A percentile compares a stretch with the other conserved stretches of the same genome.
These are phyloP conservation scores for Pseudogymnoascus sp. DNA, from an alignment of 2,329 filamentous ascomycete genomes.

Conservation along the genomic window DNA sequence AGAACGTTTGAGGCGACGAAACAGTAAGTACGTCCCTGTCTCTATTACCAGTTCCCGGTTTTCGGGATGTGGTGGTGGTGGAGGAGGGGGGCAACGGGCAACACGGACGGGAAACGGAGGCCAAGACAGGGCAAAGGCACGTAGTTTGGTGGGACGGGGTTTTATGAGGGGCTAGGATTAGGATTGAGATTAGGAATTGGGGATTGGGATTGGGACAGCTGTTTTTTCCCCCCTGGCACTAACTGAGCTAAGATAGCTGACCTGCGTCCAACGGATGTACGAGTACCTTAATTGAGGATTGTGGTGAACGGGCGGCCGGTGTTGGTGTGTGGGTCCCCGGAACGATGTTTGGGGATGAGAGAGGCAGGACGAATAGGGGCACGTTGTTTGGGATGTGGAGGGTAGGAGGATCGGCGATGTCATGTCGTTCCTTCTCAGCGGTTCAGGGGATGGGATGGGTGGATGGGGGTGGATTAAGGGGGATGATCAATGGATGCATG, in stretches of 20 bases:
- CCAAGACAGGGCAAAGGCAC: not conserved
- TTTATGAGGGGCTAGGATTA: not conserved
- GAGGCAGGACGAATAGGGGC: not conserved
- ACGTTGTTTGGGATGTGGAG: slow-evolving; percentile 4
- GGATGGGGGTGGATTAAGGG: not conserved
- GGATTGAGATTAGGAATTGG: not conserved
- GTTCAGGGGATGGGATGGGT: not conserved
- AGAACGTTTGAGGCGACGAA: too few relatives aligned
- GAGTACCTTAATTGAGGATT: not conserved
- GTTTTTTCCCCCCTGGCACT: not conserved
- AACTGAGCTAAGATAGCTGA: slow-evolving; percentile 1
- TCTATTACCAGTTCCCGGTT: not conserved
- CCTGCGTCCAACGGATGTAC: not conserved
- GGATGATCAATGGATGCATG: not conserved
- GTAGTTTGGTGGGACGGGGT: not conserved
- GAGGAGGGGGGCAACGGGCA: not conserved
- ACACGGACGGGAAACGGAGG: not conserved
- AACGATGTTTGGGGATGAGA: not conserved
- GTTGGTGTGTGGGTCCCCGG: not conserved
- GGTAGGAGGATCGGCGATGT: not conserved
- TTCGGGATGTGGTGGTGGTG: not conserved
- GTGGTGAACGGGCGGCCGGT: not conserved
- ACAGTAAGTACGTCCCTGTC: too few relatives aligned
- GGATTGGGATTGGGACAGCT: not conserved
- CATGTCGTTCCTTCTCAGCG: not conserved